Conservation (phyloP, 129 eudicot species). For the Arctium lappa region DNA sequence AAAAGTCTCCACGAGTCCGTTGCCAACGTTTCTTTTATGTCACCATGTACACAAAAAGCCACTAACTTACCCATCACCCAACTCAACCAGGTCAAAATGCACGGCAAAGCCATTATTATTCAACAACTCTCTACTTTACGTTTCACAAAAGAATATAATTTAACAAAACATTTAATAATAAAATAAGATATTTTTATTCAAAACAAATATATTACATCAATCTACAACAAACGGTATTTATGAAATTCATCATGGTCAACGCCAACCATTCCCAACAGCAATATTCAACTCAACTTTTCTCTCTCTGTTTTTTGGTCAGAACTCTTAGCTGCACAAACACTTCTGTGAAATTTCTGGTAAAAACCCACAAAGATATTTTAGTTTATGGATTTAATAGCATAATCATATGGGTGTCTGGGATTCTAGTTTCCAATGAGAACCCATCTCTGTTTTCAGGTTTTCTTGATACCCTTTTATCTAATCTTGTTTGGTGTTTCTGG, state of each 20-base stretch:
- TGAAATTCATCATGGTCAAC: conserved; percentile 21
- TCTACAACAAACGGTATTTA: not conserved
- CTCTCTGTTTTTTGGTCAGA: not conserved
- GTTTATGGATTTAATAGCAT: not conserved
- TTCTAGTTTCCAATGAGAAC: conserved; percentile 31
- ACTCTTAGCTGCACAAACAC: conserved; percentile 17
- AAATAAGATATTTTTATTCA: not conserved
- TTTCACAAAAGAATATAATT: not conserved
- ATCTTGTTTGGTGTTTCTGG: conserved; percentile 22
- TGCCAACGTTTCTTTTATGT: not conserved
- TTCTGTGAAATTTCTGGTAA: conserved; percentile 26
- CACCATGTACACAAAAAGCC: not conserved
- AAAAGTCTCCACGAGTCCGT: conserved; percentile 18
- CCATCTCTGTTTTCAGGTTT: conserved; percentile 25
- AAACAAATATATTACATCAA: not conserved
- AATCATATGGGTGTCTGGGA: conserved; percentile 25
- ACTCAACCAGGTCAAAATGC: conserved; percentile 11
- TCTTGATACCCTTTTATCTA: conserved; percentile 20
- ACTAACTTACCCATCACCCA: conserved; percentile 17
- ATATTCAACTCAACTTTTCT: conserved; percentile 21
- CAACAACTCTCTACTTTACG: conserved; percentile 1
- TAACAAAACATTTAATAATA: not conserved
- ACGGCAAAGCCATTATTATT: conserved; percentile 15
- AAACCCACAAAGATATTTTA: conserved; percentile 4
- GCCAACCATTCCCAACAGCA: not conserved